Evolutionary conservation across 345 rosid genomes (phyloP).

Genomic region (Eutrema japonicum): DNA sequence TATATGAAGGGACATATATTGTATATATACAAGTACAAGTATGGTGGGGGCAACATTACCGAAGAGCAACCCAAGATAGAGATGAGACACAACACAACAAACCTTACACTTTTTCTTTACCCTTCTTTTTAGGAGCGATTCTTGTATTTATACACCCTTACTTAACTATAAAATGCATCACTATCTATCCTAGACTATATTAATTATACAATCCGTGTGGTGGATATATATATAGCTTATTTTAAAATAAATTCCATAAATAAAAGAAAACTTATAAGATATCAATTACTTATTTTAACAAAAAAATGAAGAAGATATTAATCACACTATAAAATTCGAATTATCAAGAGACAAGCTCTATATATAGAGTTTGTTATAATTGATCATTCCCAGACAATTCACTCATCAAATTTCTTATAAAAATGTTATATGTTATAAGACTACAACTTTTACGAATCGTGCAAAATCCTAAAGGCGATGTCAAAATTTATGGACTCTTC

Average conservation of each 20-base stretch:
- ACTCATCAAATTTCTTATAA: background rate
- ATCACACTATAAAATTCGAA: background rate
- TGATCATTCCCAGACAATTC: constrained; percentile 7
- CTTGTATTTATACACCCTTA: constrained; percentile 39
- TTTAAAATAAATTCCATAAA: background rate
- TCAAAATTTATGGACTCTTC: background rate
- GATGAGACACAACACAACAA: constrained; percentile 63
- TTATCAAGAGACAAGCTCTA: background rate
- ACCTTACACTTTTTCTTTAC: constrained; percentile 66
- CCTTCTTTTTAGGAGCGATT: constrained; percentile 54
- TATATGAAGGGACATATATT: constrained; percentile 34
- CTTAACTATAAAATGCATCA: constrained; percentile 21
- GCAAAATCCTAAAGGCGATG: constrained; percentile 23
- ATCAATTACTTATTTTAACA: background rate
- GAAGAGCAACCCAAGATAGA: constrained; percentile 44
- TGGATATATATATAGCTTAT: constrained; percentile 15
- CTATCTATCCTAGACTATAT: constrained; percentile 13
- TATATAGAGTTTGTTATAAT: constrained; percentile 4
- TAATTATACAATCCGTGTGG: constrained; percentile 27
- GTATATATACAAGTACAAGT: constrained; percentile 33
- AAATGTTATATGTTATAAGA: background rate
- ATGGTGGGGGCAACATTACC: constrained; percentile 65
- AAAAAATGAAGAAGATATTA: background rate
- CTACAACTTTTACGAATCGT: constrained; percentile 22
- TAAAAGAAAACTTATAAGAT: background rate